Evolutionary conservation across 176 grass and related monocot genomes (phyloP).

Genomic region (Chrysopogon serrulatus): DNA sequence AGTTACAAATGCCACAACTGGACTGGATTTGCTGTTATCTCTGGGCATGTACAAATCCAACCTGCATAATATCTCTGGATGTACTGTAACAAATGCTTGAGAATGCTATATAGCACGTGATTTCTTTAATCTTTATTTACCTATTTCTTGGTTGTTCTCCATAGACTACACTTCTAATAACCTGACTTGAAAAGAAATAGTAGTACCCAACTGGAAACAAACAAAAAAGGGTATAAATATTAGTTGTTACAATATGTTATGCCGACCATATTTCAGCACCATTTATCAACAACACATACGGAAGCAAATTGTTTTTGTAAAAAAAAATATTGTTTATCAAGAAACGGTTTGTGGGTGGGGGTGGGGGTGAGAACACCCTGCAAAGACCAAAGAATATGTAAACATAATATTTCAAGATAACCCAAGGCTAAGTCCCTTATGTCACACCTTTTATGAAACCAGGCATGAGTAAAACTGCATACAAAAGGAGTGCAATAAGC

Average conservation of each 20-base stretch:
- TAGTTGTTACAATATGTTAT: not conserved
- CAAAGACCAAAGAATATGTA: not conserved
- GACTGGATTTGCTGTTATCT: conserved; percentile 37
- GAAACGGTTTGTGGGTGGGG: too few relatives aligned
- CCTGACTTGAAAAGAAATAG: conserved; percentile 92
- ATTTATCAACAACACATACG: not conserved
- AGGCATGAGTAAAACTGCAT: conserved; percentile 89
- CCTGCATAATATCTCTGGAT: conserved; percentile 21
- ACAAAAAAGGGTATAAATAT: not conserved
- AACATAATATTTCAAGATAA: not conserved
- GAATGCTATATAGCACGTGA: not conserved
- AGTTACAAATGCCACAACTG: conserved; percentile 92
- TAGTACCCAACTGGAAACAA: conserved; percentile 80
- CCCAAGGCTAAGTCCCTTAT: not conserved
- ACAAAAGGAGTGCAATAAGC: conserved; percentile 60
- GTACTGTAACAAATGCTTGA: not conserved
- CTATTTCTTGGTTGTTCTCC: conserved; percentile 88
- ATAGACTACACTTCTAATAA: conserved; percentile 85
- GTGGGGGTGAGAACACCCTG: not conserved
- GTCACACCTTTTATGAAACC: conserved; percentile 82
- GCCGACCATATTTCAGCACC: not conserved
- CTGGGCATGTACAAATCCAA: conserved; percentile 89
- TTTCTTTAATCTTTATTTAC: conserved; percentile 18
- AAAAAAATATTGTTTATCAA: not conserved
- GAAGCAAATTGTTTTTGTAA: not conserved